Evolutionary conservation across 108 stramenopile genomes (phyloP).

Genomic region (Cyclotella kingstonii): DNA sequence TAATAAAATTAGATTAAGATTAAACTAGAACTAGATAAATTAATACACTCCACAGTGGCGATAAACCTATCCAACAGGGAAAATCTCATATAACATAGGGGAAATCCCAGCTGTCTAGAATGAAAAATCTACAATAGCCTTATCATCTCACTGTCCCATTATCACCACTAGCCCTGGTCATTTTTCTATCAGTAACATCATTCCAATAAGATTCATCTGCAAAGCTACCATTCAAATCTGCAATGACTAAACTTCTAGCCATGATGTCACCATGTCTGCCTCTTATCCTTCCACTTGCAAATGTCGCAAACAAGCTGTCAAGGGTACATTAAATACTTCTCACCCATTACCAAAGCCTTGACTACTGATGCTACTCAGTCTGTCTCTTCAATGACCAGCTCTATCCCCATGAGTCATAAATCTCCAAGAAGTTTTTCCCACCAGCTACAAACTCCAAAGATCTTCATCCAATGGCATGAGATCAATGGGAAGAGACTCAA

Average conservation of each 20-base stretch:
- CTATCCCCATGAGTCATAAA: not conserved
- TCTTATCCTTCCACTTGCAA: conserved; percentile 63
- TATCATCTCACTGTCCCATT: not conserved
- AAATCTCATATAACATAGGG: no score
- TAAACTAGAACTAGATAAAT: no score
- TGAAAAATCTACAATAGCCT: no score
- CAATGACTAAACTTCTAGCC: conserved; percentile 69
- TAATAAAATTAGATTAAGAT: no score
- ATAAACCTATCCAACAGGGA: no score
- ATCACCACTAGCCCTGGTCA: not conserved
- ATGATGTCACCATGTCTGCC: conserved; percentile 50
- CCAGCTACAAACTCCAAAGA: conserved; percentile 40
- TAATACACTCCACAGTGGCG: no score
- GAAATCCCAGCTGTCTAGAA: no score
- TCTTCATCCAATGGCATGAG: conserved; percentile 46
- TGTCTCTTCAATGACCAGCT: not conserved
- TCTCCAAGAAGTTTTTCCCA: conserved; percentile 8
- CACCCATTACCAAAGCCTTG: not conserved
- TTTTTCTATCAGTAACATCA: no score
- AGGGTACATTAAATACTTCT: not conserved
- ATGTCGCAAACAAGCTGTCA: conserved; percentile 37
- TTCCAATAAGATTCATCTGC: not conserved
- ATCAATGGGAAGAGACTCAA: conserved; percentile 42
- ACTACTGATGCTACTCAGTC: not conserved
- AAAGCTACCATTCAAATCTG: conserved; percentile 54